A percentile compares a stretch with the other conserved stretches of the same genome.
phyloP scores from a whole-genome alignment of 73 alveolate species.

The Paramecium primaurelia region DNA sequence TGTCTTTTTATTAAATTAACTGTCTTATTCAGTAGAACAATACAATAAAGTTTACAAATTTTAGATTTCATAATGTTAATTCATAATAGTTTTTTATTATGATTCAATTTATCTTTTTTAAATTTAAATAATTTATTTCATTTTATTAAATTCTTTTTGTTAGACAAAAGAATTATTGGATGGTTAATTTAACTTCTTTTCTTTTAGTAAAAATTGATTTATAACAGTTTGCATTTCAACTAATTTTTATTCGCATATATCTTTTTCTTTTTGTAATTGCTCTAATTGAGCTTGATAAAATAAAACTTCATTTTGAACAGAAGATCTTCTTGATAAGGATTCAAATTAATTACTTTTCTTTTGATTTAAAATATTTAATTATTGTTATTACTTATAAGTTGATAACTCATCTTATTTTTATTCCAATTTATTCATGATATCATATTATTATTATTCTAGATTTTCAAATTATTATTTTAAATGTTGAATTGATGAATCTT shows the following conservation, averaged over 20 bases:
- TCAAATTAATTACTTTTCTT: background rate
- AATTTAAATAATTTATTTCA: background rate
- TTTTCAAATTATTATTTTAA: background rate
- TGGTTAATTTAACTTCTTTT: background rate
- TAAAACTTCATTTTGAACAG: background rate
- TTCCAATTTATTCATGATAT: background rate
- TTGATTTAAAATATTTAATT: background rate
- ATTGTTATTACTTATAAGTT: background rate
- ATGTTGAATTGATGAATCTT: background rate
- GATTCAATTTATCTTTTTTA: constrained; percentile 46
- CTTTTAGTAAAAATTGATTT: background rate
- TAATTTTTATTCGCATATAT: background rate
- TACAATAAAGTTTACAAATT: background rate
- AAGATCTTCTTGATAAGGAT: constrained; percentile 10
- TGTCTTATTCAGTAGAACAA: constrained; percentile 2
- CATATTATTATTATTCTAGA: background rate
- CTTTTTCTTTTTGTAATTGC: constrained; percentile 1
- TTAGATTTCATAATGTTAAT: constrained; percentile 28
- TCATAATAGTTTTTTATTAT: constrained; percentile 39
- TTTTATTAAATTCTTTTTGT: background rate
- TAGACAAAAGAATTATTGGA: background rate
- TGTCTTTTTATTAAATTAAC: background rate
- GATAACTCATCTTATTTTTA: background rate
- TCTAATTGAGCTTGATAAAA: constrained; percentile 7
- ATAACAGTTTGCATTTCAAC: constrained; percentile 4